Evolutionary conservation across 192 early-diverging fungal genomes (phyloP), one percentile per base, ranked within the genome.

Genomic region (Backusella macrospora): DNA sequence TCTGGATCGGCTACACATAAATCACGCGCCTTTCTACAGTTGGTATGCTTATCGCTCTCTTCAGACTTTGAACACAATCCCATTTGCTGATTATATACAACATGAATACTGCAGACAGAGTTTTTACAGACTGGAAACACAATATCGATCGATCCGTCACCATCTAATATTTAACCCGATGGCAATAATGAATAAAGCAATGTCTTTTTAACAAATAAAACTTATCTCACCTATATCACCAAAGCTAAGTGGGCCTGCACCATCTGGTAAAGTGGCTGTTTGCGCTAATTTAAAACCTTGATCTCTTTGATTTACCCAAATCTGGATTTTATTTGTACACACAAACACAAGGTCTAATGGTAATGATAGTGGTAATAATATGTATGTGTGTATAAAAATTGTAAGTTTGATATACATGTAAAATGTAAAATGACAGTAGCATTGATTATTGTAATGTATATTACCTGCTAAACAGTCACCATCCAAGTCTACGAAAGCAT

Each of bases 401-500:
- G 2, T 34, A 2, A 34, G 29, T 34, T 34, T 34, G 29, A 34
- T 34, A 34, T 34, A 34, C 29, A 34, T 34, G 2, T 34, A 34
- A 34, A 34, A 0, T 2, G 29, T 34, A 34, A 1, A 1, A 34
- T 34, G 2, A 34, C 29, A 34, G 29, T 34, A 34, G 29, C 2
- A 2, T 0, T 34, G 2, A 34, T 34, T 0, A 34, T 34, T 34
- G 29, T 34, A 34, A 34, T 64, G 21, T 23, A 69, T 34, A 42
- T 75, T 80, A 88, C 90, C 91, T 68, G 93, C 87, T 65, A 92
- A 77, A 77, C 96, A 98, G 85, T 98, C 96, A 26, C 96, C 96
- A 73, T 98, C 84, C 37, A 98, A 77, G 80, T 98, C 96, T 0
- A 98, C 73, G 87, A 96, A 98, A 5, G 95, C 95, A 79, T 91